Base-by-base conservation (phyloP, 495 filamentous ascomycete genomes). In the Penicillium steckii region DNA sequence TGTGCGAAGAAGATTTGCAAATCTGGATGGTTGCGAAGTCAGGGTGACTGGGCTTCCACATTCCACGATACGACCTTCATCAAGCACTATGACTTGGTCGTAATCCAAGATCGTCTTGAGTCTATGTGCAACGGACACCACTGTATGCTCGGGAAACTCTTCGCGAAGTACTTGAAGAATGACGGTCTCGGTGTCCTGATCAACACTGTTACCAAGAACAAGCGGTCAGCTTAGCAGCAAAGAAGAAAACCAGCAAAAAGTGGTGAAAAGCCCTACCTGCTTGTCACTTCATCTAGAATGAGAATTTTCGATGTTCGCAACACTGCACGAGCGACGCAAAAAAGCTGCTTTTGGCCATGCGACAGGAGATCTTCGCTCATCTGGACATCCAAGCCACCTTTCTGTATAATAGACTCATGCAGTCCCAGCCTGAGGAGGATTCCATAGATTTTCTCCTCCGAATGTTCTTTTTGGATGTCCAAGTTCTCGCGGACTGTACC, bases 261-360 rank as follows among this genome's bases (percentile, higher is more conserved):
- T n/a, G n/a, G n/a, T n/a, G n/a, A n/a, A n/a, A 35, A 19, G 15
- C 49, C 51, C 24, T 43, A 64, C 62, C 57, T 62, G 65, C 62
- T 64, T 1, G 57, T 66, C 7, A 57, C 62, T 17, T 68, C 62
- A 48, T 68, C 66, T 6, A 69, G 21, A 17, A 67, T 38, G 3
- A 67, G 43, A 18, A 25, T 41, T 50, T 7, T 56, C 27, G 10
- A 26, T 38, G 1, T n/a, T n/a, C n/a, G n/a, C n/a, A 56, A 23
- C 41, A 68, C 33, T 1, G 61, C 60, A 5, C 64, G 43, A 0
- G 66, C 61, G 15, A 69, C 37, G 1, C 55, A 45, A 8, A 69
- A 41, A 0, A 67, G 41, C 25, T 64, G 64, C 0, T 49, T 32
- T 8, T 26, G 30, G n/a, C n/a, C n/a, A n/a, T n/a, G n/a, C n/a